phyloP scores from a whole-genome alignment of 1,139 yeast species.

The Scheffersomyces segobiensis region DNA sequence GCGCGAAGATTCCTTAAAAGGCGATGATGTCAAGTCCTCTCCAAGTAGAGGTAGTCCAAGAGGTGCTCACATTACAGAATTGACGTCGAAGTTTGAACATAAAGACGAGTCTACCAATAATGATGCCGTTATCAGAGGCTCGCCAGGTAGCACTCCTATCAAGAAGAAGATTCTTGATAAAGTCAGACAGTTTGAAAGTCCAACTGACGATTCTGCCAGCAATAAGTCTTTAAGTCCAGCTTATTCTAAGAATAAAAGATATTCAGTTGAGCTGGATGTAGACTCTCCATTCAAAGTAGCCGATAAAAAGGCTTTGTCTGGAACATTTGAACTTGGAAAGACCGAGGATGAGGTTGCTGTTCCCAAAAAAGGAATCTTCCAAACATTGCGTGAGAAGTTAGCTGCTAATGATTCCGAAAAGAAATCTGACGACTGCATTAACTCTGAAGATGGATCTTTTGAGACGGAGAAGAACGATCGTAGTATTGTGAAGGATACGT shows the following conservation, averaged over 20 bases:
- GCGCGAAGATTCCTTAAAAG: neutral
- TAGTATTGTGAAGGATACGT: slow-evolving; percentile 16
- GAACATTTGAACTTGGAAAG: neutral
- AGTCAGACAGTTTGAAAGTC: slow-evolving; percentile 40
- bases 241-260: neutral
- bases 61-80: slow-evolving; percentile 15
- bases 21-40: neutral
- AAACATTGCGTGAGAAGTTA: slow-evolving; percentile 34
- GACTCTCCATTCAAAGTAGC: neutral
- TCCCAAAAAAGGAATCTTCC: slow-evolving; percentile 34
- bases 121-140: slow-evolving; percentile 2
- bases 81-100: slow-evolving; percentile 19
- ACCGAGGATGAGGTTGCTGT: slow-evolving; percentile 4
- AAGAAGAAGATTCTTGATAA: slow-evolving; percentile 34
- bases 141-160: slow-evolving; percentile 16
- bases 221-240: neutral
- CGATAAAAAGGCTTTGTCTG: neutral
- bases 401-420: slow-evolving; percentile 15
- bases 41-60: slow-evolving; percentile 8
- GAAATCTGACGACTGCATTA: slow-evolving; percentile 10
- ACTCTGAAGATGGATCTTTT: slow-evolving; percentile 13
- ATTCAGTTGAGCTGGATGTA: neutral
- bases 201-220: slow-evolving; percentile 11
- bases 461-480: slow-evolving; percentile 21
- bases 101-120: neutral